Percentiles rank a stretch among this genome's conserved stretches.
These are phyloP conservation scores for Neophaeococcomyces mojaviensis DNA, from an alignment of 2,329 filamentous ascomycete genomes.

Conservation along the genomic window DNA sequence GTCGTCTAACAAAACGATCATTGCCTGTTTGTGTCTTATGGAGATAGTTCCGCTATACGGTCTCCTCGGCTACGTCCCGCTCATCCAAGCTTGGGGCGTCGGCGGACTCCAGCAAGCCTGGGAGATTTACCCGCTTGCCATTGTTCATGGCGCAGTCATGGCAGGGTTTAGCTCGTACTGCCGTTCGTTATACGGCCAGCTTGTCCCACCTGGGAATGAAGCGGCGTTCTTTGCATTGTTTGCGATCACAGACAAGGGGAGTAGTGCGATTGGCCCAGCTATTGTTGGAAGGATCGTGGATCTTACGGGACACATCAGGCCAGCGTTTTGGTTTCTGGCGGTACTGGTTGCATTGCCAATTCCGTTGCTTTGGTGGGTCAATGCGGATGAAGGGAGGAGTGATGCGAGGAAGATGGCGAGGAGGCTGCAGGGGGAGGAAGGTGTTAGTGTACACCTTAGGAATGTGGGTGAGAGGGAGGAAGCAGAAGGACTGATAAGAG, in stretches of 20 bases:
- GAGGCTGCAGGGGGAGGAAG: conserved; percentile 15
- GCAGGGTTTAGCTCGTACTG: conserved; percentile 82
- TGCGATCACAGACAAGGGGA: conserved; percentile 90
- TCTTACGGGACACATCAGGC: conserved; percentile 62
- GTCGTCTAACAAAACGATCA: conserved; percentile 72
- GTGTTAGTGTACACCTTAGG: not conserved
- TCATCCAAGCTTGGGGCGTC: conserved; percentile 63
- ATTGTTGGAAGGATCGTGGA: conserved; percentile 87
- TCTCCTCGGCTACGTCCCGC: conserved; percentile 72
- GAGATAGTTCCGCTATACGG: conserved; percentile 89
- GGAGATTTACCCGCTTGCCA: conserved; percentile 87
- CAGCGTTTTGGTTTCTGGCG: conserved; percentile 83
- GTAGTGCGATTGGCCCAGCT: conserved; percentile 78
- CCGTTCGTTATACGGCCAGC: conserved; percentile 74
- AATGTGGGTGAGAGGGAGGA: not conserved
- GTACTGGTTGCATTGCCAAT: conserved; percentile 72
- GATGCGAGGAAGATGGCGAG: conserved; percentile 29
- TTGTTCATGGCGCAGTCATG: conserved; percentile 79
- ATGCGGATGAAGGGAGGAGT: conserved; percentile 31
- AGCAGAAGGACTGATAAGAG: conserved; percentile 1
- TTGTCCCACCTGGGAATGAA: conserved; percentile 83
- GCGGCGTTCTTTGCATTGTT: conserved; percentile 91
- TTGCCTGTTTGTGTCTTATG: conserved; percentile 78
- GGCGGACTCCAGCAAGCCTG: conserved; percentile 76
- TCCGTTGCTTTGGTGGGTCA: conserved; percentile 69